These are phyloP conservation scores for Vigna trinervia DNA, from an alignment of 306 rosid species.

Conservation along the genomic window DNA sequence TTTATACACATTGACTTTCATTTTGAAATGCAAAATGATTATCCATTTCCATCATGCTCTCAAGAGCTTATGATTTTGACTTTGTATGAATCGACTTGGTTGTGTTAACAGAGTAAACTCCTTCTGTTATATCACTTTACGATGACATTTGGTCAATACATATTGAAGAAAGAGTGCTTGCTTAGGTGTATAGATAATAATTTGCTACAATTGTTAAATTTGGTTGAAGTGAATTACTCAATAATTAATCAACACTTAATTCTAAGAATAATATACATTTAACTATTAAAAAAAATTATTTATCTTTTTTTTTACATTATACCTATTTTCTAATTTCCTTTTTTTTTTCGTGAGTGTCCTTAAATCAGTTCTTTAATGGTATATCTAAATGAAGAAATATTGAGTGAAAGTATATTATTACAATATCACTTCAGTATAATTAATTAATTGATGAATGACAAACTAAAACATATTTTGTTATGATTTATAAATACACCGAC, in stretches of 20 bases:
- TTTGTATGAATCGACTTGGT: background rate
- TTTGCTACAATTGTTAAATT: background rate
- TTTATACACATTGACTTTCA: background rate
- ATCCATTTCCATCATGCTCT: constrained; percentile 16
- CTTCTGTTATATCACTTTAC: background rate
- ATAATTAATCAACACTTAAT: too few relatives aligned
- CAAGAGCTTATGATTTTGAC: constrained; percentile 23
- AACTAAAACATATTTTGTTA: background rate
- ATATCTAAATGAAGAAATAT: background rate
- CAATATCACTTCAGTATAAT: background rate
- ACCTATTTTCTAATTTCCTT: background rate
- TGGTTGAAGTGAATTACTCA: too few relatives aligned
- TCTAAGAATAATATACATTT: too few relatives aligned
- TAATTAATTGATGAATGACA: background rate
- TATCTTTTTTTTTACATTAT: too few relatives aligned
- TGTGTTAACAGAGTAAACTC: constrained; percentile 25
- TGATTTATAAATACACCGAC: background rate
- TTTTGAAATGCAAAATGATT: background rate
- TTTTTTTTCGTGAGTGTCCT: background rate
- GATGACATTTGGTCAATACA: background rate
- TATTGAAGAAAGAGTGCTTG: constrained; percentile 29
- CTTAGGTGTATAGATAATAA: constrained; percentile 14
- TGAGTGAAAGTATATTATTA: background rate
- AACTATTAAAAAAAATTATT: too few relatives aligned
- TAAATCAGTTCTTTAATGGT: background rate